A percentile compares a stretch with the other conserved stretches of the same genome.
phyloP scores from a whole-genome alignment of 2,329 filamentous ascomycete species.

The Ophiostoma triangulosporum region DNA sequence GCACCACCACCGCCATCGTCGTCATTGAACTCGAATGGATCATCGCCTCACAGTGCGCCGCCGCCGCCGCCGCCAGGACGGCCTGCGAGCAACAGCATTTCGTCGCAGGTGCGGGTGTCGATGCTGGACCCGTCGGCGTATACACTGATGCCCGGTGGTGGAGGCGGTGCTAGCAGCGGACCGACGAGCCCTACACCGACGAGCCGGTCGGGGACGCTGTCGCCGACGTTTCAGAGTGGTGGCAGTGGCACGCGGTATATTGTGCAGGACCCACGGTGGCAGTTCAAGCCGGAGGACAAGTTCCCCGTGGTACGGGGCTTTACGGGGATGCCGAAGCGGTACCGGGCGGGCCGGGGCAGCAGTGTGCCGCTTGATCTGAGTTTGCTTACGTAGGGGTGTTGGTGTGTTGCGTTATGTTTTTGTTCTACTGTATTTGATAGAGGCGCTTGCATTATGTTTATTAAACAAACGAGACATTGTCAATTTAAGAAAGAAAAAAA shows the following conservation, averaged over 20 bases:
- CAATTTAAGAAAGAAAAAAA: neutral
- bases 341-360: conserved; percentile 82
- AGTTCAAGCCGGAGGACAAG: conserved; percentile 68
- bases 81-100: conserved; percentile 24
- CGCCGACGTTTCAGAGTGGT: conserved; percentile 15
- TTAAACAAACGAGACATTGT: neutral
- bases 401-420: neutral
- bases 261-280: conserved; percentile 71
- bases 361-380: conserved; percentile 82
- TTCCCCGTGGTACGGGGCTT: conserved; percentile 81
- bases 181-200: conserved; percentile 30
- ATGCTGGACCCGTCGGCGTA: conserved; percentile 66
- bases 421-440: neutral
- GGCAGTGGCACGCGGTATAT: conserved; percentile 30
- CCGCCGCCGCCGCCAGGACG: conserved; percentile 19
- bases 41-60: conserved; percentile 18
- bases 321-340: conserved; percentile 58
- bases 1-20: conserved; percentile 7
- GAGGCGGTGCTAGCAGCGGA: conserved; percentile 11
- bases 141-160: conserved; percentile 54
- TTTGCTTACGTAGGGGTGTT: conserved; percentile 14
- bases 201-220: conserved; percentile 14
- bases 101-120: conserved; percentile 37
- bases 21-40: conserved; percentile 19
- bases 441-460: neutral